These are phyloP conservation scores for Tremellales sp. DNA, from an alignment of 1,284 basidiomycete genomes.

Conservation along the genomic window DNA sequence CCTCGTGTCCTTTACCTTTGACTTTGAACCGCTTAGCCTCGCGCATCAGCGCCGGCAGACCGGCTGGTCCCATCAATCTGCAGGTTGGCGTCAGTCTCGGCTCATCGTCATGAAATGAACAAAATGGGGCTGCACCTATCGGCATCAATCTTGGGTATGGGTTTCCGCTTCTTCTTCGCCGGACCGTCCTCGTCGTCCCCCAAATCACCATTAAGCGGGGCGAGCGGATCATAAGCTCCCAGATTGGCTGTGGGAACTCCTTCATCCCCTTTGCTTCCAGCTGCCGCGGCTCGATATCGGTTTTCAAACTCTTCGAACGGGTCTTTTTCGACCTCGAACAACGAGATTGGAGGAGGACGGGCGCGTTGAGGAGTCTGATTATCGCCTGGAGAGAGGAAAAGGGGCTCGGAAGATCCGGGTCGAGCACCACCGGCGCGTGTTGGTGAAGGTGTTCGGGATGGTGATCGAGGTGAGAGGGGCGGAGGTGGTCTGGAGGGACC, in stretches of 20 bases:
- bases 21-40: constrained; percentile 69
- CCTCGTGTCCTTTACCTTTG: constrained; percentile 86
- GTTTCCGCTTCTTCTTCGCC: constrained; percentile 54
- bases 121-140: constrained; percentile 49
- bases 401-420: constrained; percentile 13
- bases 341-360: not conserved
- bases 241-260: constrained; percentile 6
- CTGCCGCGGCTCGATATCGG: constrained; percentile 1
- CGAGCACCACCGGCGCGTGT: not conserved
- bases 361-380: not conserved
- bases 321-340: not conserved
- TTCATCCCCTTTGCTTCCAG: no score
- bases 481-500: constrained; percentile 7
- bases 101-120: not conserved
- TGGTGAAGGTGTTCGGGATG: constrained; percentile 1
- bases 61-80: constrained; percentile 62
- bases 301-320: not conserved
- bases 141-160: constrained; percentile 64
- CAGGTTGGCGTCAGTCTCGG: not conserved
- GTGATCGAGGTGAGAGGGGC: not conserved
- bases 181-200: no score
- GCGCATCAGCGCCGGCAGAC: constrained; percentile 71
- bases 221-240: not conserved
- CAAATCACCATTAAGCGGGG: constrained; percentile 15
- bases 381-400: constrained; percentile 33